Evolutionary conservation across 108 stramenopile species (phyloP), one percentile per base, ranked within the genome.

Genomic region (Cyclotella sp.): DNA sequence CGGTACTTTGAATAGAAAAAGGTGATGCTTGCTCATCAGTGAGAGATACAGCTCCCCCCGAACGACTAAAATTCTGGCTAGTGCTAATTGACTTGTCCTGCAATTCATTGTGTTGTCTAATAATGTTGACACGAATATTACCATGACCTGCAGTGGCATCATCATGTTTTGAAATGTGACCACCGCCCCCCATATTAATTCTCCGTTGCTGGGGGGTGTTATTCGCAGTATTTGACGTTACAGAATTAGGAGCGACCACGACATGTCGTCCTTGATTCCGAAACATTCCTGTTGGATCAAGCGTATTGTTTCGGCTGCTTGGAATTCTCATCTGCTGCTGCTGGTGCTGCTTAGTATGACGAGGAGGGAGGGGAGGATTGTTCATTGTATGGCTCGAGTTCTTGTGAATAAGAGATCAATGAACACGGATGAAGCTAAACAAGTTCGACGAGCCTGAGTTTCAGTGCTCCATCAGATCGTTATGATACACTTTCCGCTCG

Each of bases 281-380:
- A 44, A 82, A 82, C 82, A 82, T 82, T 29, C 82, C 82, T 46
- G 82, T 82, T 30, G 82, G 82, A 73, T 82, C 82, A 63, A 68
- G 67, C 6, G 34, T 34, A 34, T 34, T 2, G 34, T 34, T 34
- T 6, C 34, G 34, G 2, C 34, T 34, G 34, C 2, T 34, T 34
- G 34, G 34, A 2, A 34, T 34, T 6, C 4, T 6, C 34, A 5
- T 2, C 6, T 34, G 34, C 6, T 34, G 34, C 6, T 34, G 34
- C 34, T 34, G 34, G 4, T 34, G 34, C 34, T 34, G 34, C 34
- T 34, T 34, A 34, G 34, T 34, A 34, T 34, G 34, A 34, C 34
- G 34, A 34, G 34, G 34, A 34, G 34, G 34, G 34, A 34, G 34
- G 4, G 34, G 34, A 34, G 34, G 34, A 34, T 34, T 34, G 34